These are phyloP conservation scores for Trichoderma arundinaceum DNA, from an alignment of 2,329 filamentous ascomycete species.

Conservation along the genomic window DNA sequence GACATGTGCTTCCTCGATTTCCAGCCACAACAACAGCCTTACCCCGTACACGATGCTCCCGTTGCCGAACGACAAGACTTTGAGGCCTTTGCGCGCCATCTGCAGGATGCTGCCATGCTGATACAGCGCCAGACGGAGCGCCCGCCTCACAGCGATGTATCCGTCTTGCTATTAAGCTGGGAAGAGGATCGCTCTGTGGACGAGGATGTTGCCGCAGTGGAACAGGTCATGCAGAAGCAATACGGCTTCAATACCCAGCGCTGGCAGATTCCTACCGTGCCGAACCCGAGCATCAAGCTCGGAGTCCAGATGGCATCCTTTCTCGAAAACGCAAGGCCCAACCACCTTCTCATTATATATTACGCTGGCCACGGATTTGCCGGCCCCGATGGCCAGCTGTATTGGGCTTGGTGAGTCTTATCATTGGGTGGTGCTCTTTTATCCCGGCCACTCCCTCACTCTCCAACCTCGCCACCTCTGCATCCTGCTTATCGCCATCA, in stretches of 20 bases:
- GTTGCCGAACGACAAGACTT: constrained; percentile 63
- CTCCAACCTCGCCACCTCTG: constrained; percentile 40
- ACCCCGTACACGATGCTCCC: constrained; percentile 49
- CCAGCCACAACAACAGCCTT: constrained; percentile 42
- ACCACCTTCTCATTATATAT: constrained; percentile 68
- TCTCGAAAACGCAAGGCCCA: constrained; percentile 61
- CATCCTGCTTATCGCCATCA: constrained; percentile 39
- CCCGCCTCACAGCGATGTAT: constrained; percentile 62
- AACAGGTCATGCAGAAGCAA: constrained; percentile 62
- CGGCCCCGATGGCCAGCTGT: constrained; percentile 64
- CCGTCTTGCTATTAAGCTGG: constrained; percentile 66
- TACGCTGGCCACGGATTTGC: constrained; percentile 67
- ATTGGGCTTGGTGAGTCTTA: constrained; percentile 67
- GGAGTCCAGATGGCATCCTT: constrained; percentile 65
- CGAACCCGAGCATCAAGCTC: constrained; percentile 66
- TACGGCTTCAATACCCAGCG: constrained; percentile 66
- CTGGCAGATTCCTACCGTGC: constrained; percentile 65
- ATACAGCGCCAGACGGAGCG: constrained; percentile 68
- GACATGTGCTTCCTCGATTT: background rate
- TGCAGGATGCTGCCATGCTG: constrained; percentile 71
- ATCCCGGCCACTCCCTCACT: constrained; percentile 18
- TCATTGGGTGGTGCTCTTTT: constrained; percentile 1
- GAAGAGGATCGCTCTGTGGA: constrained; percentile 63
- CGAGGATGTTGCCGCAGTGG: constrained; percentile 59
- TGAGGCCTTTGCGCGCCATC: constrained; percentile 69